Conservation (phyloP, 108 stramenopile species). For the Fistulifera solaris region DNA sequence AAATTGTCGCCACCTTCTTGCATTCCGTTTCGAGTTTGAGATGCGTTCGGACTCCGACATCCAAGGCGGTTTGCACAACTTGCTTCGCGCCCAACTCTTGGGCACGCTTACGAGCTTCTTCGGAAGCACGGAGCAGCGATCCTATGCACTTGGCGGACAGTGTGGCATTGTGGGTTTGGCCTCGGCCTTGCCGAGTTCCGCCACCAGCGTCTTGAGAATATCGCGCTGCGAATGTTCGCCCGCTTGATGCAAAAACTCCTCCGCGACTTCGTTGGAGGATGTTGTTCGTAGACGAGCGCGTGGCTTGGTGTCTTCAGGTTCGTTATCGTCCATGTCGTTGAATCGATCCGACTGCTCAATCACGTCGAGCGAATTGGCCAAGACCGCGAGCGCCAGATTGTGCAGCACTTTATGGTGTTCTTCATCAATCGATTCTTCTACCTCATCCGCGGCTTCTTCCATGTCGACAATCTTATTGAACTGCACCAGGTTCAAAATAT, state of each 20-base stretch:
- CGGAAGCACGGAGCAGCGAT: slow-evolving; percentile 57
- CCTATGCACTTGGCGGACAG: slow-evolving; percentile 75
- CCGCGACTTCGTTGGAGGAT: slow-evolving; percentile 31
- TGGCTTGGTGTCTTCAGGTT: slow-evolving; percentile 32
- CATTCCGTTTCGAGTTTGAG: slow-evolving; percentile 64
- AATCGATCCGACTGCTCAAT: slow-evolving; percentile 32
- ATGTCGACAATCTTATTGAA: slow-evolving; percentile 58
- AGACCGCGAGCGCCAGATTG: slow-evolving; percentile 71
- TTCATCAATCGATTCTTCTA: slow-evolving; percentile 28
- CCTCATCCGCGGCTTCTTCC: slow-evolving; percentile 32
- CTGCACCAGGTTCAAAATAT: slow-evolving; percentile 66
- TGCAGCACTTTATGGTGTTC: slow-evolving; percentile 59
- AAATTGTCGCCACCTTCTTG: slow-evolving; percentile 26
- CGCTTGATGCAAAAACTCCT: slow-evolving; percentile 56
- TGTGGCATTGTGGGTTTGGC: slow-evolving; percentile 79
- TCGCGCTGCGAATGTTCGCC: slow-evolving; percentile 50
- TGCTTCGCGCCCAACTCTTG: slow-evolving; percentile 77
- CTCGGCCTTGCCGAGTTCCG: slow-evolving; percentile 64
- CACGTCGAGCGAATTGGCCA: slow-evolving; percentile 74
- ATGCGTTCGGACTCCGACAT: slow-evolving; percentile 73
- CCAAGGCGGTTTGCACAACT: slow-evolving; percentile 67
- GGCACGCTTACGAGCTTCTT: slow-evolving; percentile 58
- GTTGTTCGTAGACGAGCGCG: slow-evolving; percentile 27
- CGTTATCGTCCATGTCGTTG: slow-evolving; percentile 16
- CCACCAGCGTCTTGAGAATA: slow-evolving; percentile 65